Evolutionary conservation across 2,329 filamentous ascomycete genomes (phyloP).

Genomic region (Xylaria sp.): DNA sequence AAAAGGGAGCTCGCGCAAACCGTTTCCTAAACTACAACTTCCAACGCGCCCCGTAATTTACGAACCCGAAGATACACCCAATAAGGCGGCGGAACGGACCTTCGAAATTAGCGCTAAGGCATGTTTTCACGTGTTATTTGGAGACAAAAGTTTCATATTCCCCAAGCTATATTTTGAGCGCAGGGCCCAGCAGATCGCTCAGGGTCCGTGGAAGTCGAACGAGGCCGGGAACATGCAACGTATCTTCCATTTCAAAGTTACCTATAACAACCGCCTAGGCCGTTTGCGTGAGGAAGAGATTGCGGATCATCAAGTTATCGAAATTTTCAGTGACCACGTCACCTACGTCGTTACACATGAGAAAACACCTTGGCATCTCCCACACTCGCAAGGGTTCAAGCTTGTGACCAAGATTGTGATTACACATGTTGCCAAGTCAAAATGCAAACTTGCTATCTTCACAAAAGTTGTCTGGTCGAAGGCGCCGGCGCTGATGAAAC

Average conservation of each 20-base stretch:
- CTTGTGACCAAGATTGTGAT: slow-evolving; percentile 92
- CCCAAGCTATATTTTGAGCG: slow-evolving; percentile 89
- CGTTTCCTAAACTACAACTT: slow-evolving; percentile 79
- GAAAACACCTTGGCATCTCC: slow-evolving; percentile 83
- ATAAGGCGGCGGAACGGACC: slow-evolving; percentile 78
- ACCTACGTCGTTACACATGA: slow-evolving; percentile 73
- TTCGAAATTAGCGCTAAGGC: slow-evolving; percentile 95
- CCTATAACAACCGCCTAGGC: slow-evolving; percentile 73
- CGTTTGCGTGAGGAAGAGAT: slow-evolving; percentile 71
- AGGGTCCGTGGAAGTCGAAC: slow-evolving; percentile 83
- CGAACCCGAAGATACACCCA: slow-evolving; percentile 83
- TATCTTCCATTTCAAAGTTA: slow-evolving; percentile 83
- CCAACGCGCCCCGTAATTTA: slow-evolving; percentile 85
- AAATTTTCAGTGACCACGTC: slow-evolving; percentile 80
- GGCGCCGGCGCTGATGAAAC: slow-evolving; percentile 69
- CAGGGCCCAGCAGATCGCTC: slow-evolving; percentile 80
- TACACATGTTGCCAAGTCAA: slow-evolving; percentile 90
- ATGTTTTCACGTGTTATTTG: slow-evolving; percentile 95
- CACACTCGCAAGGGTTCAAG: slow-evolving; percentile 80
- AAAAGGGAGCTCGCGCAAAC: slow-evolving; percentile 52
- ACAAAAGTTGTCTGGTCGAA: slow-evolving; percentile 88
- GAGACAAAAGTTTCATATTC: slow-evolving; percentile 95
- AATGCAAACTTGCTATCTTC: slow-evolving; percentile 90
- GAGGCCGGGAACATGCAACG: slow-evolving; percentile 79
- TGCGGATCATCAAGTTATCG: slow-evolving; percentile 86